phyloP scores from a whole-genome alignment of 73 alveolate species.

The Stentor roeselii region DNA sequence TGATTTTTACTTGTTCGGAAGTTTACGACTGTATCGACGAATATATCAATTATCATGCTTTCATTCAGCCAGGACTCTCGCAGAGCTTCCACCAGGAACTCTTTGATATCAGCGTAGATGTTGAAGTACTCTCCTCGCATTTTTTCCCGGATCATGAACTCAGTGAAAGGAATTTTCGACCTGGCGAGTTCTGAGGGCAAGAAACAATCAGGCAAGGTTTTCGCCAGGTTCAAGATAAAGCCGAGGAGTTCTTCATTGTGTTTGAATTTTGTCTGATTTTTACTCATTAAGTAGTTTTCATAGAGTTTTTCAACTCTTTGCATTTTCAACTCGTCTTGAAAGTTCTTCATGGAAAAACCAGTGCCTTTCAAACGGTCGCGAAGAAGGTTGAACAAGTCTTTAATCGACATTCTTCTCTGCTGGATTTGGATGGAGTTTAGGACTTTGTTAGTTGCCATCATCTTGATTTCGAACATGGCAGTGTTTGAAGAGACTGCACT shows the following conservation, averaged over 20 bases:
- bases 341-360: background rate
- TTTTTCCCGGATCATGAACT: background rate
- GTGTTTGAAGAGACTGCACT: background rate
- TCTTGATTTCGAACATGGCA: background rate
- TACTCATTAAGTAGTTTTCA: background rate
- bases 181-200: slow-evolving; percentile 1
- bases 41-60: background rate
- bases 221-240: background rate
- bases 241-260: slow-evolving; percentile 8
- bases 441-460: background rate
- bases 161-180: background rate
- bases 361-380: background rate
- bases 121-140: background rate
- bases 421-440: background rate
- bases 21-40: background rate
- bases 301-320: background rate
- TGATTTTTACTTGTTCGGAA: background rate
- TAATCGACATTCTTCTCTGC: background rate
- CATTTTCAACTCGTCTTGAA: background rate
- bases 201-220: background rate
- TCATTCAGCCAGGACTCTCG: background rate
- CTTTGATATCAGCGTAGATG: background rate
- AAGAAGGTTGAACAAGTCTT: background rate
- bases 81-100: background rate
- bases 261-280: background rate